These are phyloP conservation scores for Epichloe festucae DNA, from an alignment of 2,329 filamentous ascomycete genomes.

Conservation along the genomic window DNA sequence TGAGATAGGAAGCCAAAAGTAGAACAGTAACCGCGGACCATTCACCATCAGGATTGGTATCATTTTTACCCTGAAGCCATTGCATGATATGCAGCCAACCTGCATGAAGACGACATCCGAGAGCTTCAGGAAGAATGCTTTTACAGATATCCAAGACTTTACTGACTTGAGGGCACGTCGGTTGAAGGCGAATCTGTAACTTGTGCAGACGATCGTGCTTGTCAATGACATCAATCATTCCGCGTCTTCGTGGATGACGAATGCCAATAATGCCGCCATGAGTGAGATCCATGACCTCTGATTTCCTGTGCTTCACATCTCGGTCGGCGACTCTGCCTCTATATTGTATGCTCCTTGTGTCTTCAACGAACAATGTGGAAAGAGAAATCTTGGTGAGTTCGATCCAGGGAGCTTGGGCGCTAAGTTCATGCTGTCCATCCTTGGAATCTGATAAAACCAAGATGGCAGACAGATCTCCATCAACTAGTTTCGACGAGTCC, in stretches of 20 bases:
- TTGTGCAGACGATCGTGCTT: conserved; percentile 50
- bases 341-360: conserved; percentile 46
- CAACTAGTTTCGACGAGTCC: conserved; percentile 59
- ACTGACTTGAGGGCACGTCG: conserved; percentile 47
- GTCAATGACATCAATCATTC: conserved; percentile 55
- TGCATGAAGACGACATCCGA: conserved; percentile 48
- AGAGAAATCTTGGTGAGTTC: conserved; percentile 53
- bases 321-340: conserved; percentile 37
- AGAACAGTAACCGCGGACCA: conserved; percentile 57
- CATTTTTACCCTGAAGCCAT: conserved; percentile 46
- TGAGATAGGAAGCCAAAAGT: conserved; percentile 50
- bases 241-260: conserved; percentile 43
- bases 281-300: conserved; percentile 31
- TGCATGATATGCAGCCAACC: conserved; percentile 64
- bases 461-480: conserved; percentile 55
- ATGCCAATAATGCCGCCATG: conserved; percentile 39
- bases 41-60: conserved; percentile 40
- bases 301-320: conserved; percentile 34
- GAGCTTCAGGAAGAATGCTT: conserved; percentile 46
- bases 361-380: conserved; percentile 45
- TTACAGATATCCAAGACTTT: conserved; percentile 49
- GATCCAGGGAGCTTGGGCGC: conserved; percentile 65
- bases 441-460: conserved; percentile 55
- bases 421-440: conserved; percentile 52
- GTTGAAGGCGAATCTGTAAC: conserved; percentile 53